These are phyloP conservation scores for Agrocybe praecox DNA, from an alignment of 768 basidiomycete species.

Conservation along the genomic window DNA sequence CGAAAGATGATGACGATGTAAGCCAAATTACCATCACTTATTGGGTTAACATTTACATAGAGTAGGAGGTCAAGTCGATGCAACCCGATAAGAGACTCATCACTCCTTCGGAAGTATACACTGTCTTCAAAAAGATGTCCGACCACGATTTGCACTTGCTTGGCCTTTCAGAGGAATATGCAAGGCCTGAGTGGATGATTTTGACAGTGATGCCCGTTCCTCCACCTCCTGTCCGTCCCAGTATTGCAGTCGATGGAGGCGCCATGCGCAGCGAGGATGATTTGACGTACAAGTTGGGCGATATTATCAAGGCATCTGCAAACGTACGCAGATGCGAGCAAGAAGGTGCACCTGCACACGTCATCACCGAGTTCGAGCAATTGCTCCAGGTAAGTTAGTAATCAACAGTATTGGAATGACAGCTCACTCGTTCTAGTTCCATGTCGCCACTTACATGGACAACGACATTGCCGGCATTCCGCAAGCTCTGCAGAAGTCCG, in stretches of 20 bases:
- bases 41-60: constrained; percentile 14
- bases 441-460: constrained; percentile 99
- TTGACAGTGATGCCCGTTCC: constrained; percentile 97
- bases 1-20: constrained; percentile 95
- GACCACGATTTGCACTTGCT: constrained; percentile 85
- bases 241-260: constrained; percentile 96
- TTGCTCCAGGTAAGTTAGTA: constrained; percentile 77
- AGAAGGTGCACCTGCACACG: constrained; percentile 95
- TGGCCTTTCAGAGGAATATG: constrained; percentile 94
- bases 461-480: constrained; percentile 99
- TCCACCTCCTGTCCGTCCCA: constrained; percentile 96
- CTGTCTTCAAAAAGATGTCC: constrained; percentile 94
- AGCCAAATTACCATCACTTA: constrained; percentile 28
- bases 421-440: constrained; percentile 61
- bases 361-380: constrained; percentile 95
- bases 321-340: constrained; percentile 92
- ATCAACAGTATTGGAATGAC: background rate
- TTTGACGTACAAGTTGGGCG: constrained; percentile 96
- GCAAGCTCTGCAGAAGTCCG: constrained; percentile 96
- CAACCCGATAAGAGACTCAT: constrained; percentile 85
- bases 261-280: constrained; percentile 98
- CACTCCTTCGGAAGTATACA: constrained; percentile 87
- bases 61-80: constrained; percentile 75
- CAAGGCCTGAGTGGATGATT: constrained; percentile 99
- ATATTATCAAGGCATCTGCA: constrained; percentile 94